Conservation (phyloP, 1,139 yeast species). For the Wickerhamomyces sp. region DNA sequence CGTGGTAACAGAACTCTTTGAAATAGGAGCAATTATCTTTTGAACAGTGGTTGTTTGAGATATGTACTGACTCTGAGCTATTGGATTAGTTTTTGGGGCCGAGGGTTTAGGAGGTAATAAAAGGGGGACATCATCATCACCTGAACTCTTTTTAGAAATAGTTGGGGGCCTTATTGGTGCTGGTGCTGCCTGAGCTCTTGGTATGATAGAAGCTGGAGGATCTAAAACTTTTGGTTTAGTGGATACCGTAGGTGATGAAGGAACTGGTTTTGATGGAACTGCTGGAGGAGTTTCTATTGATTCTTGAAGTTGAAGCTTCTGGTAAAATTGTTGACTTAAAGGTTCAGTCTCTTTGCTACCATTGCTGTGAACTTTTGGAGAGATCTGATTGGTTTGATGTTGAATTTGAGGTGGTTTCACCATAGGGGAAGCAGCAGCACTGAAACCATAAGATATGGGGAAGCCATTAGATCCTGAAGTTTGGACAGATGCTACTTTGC, state of each 20-base stretch:
- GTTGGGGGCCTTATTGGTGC: no score
- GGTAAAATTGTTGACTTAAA: background rate
- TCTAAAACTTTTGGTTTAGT: no score
- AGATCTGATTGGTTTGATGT: no score
- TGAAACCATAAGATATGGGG: background rate
- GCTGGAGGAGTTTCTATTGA: background rate
- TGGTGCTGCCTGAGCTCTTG: no score
- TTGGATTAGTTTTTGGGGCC: background rate
- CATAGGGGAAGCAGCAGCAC: background rate
- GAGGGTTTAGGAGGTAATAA: no score
- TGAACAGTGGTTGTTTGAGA: background rate
- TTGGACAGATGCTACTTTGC: background rate
- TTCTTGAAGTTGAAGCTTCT: background rate
- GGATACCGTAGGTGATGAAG: background rate
- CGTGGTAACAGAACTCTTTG: background rate
- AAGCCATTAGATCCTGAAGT: background rate
- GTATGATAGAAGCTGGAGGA: no score
- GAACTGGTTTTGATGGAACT: background rate
- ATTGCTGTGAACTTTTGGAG: no score
- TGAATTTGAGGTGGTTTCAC: background rate
- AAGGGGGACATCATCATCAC: no score
- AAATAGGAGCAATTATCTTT: background rate
- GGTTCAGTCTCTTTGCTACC: background rate
- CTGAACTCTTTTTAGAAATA: no score
- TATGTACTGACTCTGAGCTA: no score